phyloP scores from a whole-genome alignment of 2,329 filamentous ascomycete species.

The Claviceps maximensis region DNA sequence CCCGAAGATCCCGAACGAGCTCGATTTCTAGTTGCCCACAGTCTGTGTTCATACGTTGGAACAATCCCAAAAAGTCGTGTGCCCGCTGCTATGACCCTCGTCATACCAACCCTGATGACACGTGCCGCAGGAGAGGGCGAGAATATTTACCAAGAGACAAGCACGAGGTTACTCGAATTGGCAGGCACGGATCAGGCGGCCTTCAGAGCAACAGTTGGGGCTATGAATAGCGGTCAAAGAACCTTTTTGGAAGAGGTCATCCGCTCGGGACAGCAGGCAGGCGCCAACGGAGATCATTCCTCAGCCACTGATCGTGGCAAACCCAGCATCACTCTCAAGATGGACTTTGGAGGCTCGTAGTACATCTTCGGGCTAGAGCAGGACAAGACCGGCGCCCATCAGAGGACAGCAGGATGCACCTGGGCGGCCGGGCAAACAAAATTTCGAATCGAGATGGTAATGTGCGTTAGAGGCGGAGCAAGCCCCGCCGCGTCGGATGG shows the following conservation, averaged over 20 bases:
- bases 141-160: conserved; percentile 57
- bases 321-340: conserved; percentile 86
- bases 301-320: conserved; percentile 34
- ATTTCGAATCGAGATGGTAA: not conserved
- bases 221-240: conserved; percentile 58
- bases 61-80: conserved; percentile 31
- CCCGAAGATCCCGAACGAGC: conserved; percentile 71
- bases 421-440: not conserved
- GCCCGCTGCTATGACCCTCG: conserved; percentile 54
- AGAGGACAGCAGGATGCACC: conserved; percentile 1
- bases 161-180: conserved; percentile 64
- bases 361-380: not conserved
- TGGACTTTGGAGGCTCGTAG: conserved; percentile 59
- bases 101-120: conserved; percentile 64
- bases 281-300: conserved; percentile 25
- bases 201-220: conserved; percentile 63
- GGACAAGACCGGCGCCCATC: not conserved
- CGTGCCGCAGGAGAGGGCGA: conserved; percentile 54
- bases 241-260: conserved; percentile 72
- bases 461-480: not conserved
- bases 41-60: conserved; percentile 59
- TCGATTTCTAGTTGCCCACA: conserved; percentile 56
- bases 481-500: no score
- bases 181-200: conserved; percentile 58
- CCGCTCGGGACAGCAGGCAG: conserved; percentile 43